Base-by-base conservation (phyloP, 2,329 filamentous ascomycete genomes). In the Pseudopithomyces maydicus region DNA sequence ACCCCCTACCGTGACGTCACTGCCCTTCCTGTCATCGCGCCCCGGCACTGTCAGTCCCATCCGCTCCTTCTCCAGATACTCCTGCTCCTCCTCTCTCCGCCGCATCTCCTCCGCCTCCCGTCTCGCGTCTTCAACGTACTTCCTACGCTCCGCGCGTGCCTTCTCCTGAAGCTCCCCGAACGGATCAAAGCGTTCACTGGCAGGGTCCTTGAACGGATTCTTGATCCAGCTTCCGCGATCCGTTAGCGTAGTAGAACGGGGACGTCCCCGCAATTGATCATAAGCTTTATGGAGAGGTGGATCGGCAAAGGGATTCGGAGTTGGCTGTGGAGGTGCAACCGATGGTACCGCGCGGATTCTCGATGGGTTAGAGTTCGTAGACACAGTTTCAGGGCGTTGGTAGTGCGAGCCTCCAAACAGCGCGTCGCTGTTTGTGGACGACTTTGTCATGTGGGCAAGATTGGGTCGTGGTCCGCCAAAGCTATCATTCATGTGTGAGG, bases 271-370 rank as follows among this genome's bases (percentile, higher is more conserved):
- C 5, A 75, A 64, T 7, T 74, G 62, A 51, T 75, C 73, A 33
- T 72, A 75, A 2, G 73, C 70, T 58, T 75, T 75, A 49, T 74
- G 74, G 14, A 65, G 66, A 2, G 70, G 71, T 6, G 73, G 72
- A 35, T 74, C 70, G 1, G 65, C 70, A 44, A 75, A 75, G 1
- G 73, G 73, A 22, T 75, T 75, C 2, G 73, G 67, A 8, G 71
- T 74, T 12, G 64, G 71, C 23, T 63, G 58, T 8, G 66, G 55
- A 22, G 38, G 48, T 3, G 20, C 14, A 7, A 51, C 42, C 15
- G 11, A 14, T 8, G 36, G 35, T 35, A 17, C 12, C n/a, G 57
- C 52, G 12, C 56, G 53, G 17, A 69, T 62, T 17, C 62, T 63
- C 1, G 69, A 71, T 11, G n/a, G 33, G n/a, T 47, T 19, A 14